Evolutionary conservation across 2,329 filamentous ascomycete species (phyloP), one percentile per base, ranked within the genome.

Genomic region (Cadophora malorum): DNA sequence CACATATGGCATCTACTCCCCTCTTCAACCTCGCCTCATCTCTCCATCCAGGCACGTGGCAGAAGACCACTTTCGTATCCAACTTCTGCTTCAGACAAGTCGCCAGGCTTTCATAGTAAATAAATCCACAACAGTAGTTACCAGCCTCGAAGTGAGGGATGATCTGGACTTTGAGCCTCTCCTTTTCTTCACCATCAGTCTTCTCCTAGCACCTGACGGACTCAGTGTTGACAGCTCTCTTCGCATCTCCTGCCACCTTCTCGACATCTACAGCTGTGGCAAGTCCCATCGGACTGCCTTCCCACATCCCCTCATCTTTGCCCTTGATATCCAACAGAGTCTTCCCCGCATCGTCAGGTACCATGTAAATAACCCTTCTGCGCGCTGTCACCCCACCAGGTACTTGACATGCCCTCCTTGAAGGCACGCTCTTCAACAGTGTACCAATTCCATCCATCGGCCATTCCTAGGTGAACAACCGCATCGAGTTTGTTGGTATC

Each of bases 11-110:
- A 14, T 38, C 31, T 2, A 31, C 19, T 23, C 55, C 55, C 33
- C 31, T 58, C 55, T 38, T 58, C 31, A 58, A 38, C 33, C 31
- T 38, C 55, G n/a, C 19, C 16, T 58, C 19, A 35, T 58, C 55
- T 58, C 33, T 58, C 55, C 55, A 38, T 14, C 55, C 55, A 1
- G 55, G 55, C 16, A 58, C 31, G 23, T 58, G 55, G 9, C 31
- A 58, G n/a, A 58, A 58, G 3, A 58, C 55, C 31, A 58, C 55
- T 38, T 58, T 58, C 10, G 55, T 58, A 38, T 58, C 55, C 55
- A 58, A 14, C 4, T 58, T 58, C 33, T 31, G 19, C n/a, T 38
- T 58, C 31, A 58, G 31, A 25, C 55, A 58, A 21, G 55, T 58
- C n/a, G 55, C 55, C 55, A 58, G n/a, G 14, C 55, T 58, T 10